Evolutionary conservation across 2,329 filamentous ascomycete genomes (phyloP), one percentile per base, ranked within the genome.

Genomic region (Hypoxylon sp.): DNA sequence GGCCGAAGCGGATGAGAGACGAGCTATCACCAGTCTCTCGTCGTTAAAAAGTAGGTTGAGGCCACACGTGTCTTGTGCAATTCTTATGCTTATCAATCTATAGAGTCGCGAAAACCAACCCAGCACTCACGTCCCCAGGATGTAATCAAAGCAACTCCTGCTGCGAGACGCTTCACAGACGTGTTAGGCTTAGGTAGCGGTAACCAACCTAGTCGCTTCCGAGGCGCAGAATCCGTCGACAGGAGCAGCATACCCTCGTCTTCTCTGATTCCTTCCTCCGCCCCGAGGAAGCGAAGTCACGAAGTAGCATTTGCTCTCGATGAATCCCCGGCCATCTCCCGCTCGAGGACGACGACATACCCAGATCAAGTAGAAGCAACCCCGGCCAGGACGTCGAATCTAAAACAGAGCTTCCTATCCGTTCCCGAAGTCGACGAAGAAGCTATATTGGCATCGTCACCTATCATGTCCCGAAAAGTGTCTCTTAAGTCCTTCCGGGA

Each of bases 1-100:
- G 54, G 85, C 83, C 3, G 88, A 91, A 63, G 87, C 85, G 21
- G 82, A 85, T 3, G 88, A 92, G 70, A 83, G 82, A 65, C 83
- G 87, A 50, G 76, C 79, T 4, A 78, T 77, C 13, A 77, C 77
- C 3, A 77, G 77, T 40, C 70, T 80, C 45, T 78, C 77, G 11
- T 75, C 77, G 42, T 70, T 77, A 21, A 76, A 75, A 69, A 87
- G 84, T 86, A 75, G 73, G 80, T 73, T 31, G 24, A 38, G 13
- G 33, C 15, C 45, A 13, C 2, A 31, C 35, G 17, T 33, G 24
- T 40, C 6, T 17, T 18, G 21, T 8, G n/a, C 29, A 10, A 24
- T 35, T 15, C 8, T n/a, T 9, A 24, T 42, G 20, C 74, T 81
- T 68, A 78, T 63, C 37, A 53, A 23, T 37, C 40, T 37, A 48